phyloP scores from a whole-genome alignment of 768 basidiomycete genomes.

The Lactifluus subvellereus region DNA sequence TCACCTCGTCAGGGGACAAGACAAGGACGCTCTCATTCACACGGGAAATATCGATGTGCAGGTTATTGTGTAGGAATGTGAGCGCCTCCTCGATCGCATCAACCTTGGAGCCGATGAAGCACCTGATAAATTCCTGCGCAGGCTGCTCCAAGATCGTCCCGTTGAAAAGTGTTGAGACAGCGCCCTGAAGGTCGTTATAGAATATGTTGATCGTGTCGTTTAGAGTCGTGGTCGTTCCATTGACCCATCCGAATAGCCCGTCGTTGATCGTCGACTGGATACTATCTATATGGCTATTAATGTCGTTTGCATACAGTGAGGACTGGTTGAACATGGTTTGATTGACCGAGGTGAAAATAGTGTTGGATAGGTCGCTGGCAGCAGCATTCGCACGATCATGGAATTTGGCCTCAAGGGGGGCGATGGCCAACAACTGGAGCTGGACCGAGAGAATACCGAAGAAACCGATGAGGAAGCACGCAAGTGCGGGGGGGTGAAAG shows the following conservation, averaged over 20 bases:
- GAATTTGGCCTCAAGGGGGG: conserved; percentile 66
- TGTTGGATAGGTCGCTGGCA: conserved; percentile 58
- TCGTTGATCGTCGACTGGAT: conserved; percentile 78
- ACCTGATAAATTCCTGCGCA: conserved; percentile 80
- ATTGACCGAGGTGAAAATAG: conserved; percentile 74
- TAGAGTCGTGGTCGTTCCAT: conserved; percentile 78
- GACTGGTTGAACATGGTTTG: conserved; percentile 80
- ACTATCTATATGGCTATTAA: conserved; percentile 65
- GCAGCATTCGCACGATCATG: conserved; percentile 54
- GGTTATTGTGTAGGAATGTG: conserved; percentile 88
- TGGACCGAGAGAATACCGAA: conserved; percentile 84
- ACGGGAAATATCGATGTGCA: conserved; percentile 71
- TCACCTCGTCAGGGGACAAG: conserved; percentile 62
- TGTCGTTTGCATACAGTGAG: conserved; percentile 61
- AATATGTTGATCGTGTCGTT: conserved; percentile 84
- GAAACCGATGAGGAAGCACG: conserved; percentile 89
- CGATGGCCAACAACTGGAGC: conserved; percentile 76
- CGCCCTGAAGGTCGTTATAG: conserved; percentile 77
- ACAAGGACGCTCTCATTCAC: conserved; percentile 72
- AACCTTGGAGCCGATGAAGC: conserved; percentile 90
- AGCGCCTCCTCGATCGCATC: conserved; percentile 79
- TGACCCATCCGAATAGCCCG: conserved; percentile 93
- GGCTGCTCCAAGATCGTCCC: conserved; percentile 77
- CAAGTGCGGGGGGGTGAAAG: conserved; percentile 85
- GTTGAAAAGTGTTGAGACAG: conserved; percentile 75